Conservation (phyloP, 2,329 filamentous ascomycete species). For the Celoporthe dispersa region DNA sequence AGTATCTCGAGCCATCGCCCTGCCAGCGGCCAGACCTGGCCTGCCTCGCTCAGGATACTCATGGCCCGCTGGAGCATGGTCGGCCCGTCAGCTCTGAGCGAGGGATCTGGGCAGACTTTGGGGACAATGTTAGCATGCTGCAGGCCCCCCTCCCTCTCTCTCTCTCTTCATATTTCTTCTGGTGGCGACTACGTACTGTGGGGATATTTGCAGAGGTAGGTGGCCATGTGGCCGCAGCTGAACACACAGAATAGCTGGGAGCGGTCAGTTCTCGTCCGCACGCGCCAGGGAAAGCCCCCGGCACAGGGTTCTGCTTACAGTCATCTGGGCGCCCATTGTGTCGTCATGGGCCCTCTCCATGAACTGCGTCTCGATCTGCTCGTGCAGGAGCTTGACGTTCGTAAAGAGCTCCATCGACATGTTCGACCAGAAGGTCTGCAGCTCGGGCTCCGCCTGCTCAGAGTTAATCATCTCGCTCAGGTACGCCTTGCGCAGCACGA, state of each 20-base stretch:
- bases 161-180: background rate
- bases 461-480: conserved; percentile 52
- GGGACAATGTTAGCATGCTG: conserved; percentile 22
- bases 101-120: conserved; percentile 49
- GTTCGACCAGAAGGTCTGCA: conserved; percentile 46
- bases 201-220: conserved; percentile 57
- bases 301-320: conserved; percentile 40
- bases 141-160: background rate
- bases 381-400: conserved; percentile 52
- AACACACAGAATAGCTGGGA: conserved; percentile 57
- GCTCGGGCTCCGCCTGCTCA: conserved; percentile 43
- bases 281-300: too few relatives aligned
- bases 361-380: conserved; percentile 58
- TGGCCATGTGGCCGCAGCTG: conserved; percentile 57
- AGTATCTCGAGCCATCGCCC: conserved; percentile 57
- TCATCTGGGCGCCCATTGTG: conserved; percentile 58
- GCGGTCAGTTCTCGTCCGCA: conserved; percentile 3
- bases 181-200: conserved; percentile 42
- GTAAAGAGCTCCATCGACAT: conserved; percentile 54
- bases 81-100: conserved; percentile 46
- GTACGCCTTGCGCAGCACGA: conserved; percentile 59
- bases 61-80: conserved; percentile 52
- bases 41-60: conserved; percentile 52
- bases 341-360: conserved; percentile 50
- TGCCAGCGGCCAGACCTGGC: conserved; percentile 57